Base-by-base conservation (phyloP, 768 basidiomycete species). In the Leucosporidium yakuticum region DNA sequence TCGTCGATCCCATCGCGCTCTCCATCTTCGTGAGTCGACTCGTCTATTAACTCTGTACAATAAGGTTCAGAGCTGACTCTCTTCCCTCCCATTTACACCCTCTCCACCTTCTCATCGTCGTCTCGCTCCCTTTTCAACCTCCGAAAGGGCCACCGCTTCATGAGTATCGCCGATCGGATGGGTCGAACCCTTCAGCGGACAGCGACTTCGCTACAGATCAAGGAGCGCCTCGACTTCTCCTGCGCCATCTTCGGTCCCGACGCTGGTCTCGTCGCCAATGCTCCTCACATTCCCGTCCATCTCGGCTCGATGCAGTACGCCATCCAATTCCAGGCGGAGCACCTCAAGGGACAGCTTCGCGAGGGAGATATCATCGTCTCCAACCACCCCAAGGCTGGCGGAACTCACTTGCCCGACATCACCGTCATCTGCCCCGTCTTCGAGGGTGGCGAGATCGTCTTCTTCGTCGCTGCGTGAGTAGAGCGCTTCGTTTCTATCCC, bases 181-280 rank as follows among this genome's bases (percentile, higher is more conserved):
- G 75, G 75, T 20, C 66, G 69, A 62, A 69, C 69, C 3, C 65
- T 76, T 7, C 74, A 76, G 63, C 65, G 69, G 15, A 76, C 75
- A 6, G 66, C 71, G 25, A 63, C 74, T 19, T 76, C 75, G 36
- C 60, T 71, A 9, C 67, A 63, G 36, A 95, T 94, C 83, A 95
- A 94, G 79, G 94, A 96, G 78, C 85, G 94, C 4, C 84, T 96
- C 56, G 94, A 96, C 79, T 96, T 90, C 78, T 91, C 89, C 15
- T 98, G 94, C 79, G 94, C 94, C 3, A 81, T 98, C 48, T 97
- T 98, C 74, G 89, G 90, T 0, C 90, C 92, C n/a, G 88, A 91
- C 73, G 94, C 94, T 0, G 91, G 91, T 74, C 82, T 97, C 25
- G 91, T 96, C 49, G 94, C 94, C 48, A 97, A 96, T 70, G 55